A percentile compares a stretch with the other conserved stretches of the same genome.
These are phyloP conservation scores for Botryotinia narcissicola DNA, from an alignment of 2,329 filamentous ascomycete genomes.

Conservation along the genomic window DNA sequence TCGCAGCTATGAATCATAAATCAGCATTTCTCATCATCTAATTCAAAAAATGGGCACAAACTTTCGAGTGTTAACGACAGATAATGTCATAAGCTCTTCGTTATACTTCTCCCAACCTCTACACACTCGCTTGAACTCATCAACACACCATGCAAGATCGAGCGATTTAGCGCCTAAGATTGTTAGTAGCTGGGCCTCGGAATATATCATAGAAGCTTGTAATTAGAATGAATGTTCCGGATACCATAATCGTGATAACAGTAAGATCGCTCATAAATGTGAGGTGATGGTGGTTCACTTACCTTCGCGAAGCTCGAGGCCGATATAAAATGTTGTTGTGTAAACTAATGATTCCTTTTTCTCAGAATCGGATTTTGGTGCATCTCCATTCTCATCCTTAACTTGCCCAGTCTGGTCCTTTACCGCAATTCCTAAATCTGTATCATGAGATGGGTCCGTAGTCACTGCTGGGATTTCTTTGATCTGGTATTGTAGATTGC, in stretches of 20 bases:
- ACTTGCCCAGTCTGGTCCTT: conserved; percentile 38
- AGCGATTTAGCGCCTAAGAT: conserved; percentile 63
- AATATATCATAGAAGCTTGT: background rate
- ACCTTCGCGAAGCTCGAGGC: conserved; percentile 76
- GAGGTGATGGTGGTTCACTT: conserved; percentile 38
- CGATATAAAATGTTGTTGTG: conserved; percentile 93
- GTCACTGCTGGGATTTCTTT: conserved; percentile 38
- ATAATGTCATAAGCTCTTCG: conserved; percentile 71
- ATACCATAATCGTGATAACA: background rate
- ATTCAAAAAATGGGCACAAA: conserved; percentile 47
- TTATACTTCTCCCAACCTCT: conserved; percentile 73
- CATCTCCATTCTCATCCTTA: conserved; percentile 39
- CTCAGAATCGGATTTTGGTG: conserved; percentile 37
- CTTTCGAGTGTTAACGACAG: conserved; percentile 75
- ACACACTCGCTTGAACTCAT: conserved; percentile 83
- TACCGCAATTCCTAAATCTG: conserved; percentile 42
- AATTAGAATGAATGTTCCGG: conserved; percentile 7
- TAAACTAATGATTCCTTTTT: conserved; percentile 53
- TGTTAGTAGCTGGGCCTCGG: conserved; percentile 39
- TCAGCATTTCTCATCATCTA: conserved; percentile 28
- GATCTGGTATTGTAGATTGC: conserved; percentile 58
- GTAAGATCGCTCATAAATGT: background rate
- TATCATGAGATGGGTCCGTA: conserved; percentile 43
- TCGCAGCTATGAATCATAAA: conserved; percentile 60
- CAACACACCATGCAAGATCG: conserved; percentile 77